These are phyloP conservation scores for Stentor roeselii DNA, from an alignment of 73 alveolate genomes.

Conservation along the genomic window DNA sequence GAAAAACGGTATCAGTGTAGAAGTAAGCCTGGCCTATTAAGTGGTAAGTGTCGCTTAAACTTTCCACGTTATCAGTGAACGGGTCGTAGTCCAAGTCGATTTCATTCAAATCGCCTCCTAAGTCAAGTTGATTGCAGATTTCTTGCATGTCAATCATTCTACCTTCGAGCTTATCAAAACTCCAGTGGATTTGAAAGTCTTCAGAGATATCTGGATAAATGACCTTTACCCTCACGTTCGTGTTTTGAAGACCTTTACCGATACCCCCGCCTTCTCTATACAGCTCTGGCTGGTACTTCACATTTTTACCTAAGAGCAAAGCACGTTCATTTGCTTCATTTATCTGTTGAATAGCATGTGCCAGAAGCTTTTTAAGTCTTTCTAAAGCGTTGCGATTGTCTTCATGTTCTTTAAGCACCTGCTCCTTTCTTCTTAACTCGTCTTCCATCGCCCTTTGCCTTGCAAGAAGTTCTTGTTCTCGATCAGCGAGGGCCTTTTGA, in stretches of 20 bases:
- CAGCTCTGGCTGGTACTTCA: constrained; percentile 35
- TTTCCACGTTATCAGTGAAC: background rate
- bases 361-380: constrained; percentile 35
- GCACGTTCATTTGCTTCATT: constrained; percentile 69
- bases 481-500: background rate
- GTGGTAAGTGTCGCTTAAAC: constrained; percentile 6
- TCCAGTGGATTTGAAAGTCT: constrained; percentile 20
- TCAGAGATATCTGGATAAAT: constrained; percentile 9
- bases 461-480: constrained; percentile 48
- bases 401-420: constrained; percentile 47
- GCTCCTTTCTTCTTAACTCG: constrained; percentile 37
- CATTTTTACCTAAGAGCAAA: constrained; percentile 40
- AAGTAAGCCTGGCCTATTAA: constrained; percentile 20
- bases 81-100: constrained; percentile 9
- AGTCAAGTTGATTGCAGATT: background rate
- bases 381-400: constrained; percentile 38
- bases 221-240: constrained; percentile 8
- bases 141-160: constrained; percentile 22
- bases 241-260: constrained; percentile 30
- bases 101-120: constrained; percentile 6
- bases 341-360: constrained; percentile 47
- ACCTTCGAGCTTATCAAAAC: constrained; percentile 19
- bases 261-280: constrained; percentile 36
- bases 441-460: constrained; percentile 54
- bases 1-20: background rate